Percentiles rank a stretch among this genome's conserved stretches.
Conservation (phyloP, 768 basidiomycete genomes). For the Tremella yokohamensis region DNA sequence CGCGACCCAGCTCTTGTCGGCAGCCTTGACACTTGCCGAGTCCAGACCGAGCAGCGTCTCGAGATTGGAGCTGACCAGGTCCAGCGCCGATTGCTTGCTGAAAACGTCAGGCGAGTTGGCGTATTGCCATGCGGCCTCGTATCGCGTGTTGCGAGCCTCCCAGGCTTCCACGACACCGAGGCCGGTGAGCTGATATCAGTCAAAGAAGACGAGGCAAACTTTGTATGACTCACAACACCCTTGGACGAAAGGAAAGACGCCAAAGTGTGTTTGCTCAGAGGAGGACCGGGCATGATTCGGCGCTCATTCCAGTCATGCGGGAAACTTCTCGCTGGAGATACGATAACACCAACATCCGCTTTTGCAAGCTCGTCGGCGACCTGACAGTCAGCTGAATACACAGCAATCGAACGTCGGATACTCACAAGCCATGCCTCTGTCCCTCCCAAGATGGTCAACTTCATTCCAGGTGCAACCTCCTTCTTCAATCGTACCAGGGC, state of each 20-base stretch:
- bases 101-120: slow-evolving; percentile 54
- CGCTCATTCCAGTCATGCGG: slow-evolving; percentile 67
- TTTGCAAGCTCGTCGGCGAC: slow-evolving; percentile 67
- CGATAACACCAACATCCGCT: slow-evolving; percentile 67
- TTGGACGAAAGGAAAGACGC: slow-evolving; percentile 63
- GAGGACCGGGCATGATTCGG: slow-evolving; percentile 67
- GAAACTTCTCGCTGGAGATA: slow-evolving; percentile 66
- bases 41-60: slow-evolving; percentile 57
- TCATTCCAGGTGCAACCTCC: slow-evolving; percentile 58
- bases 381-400: slow-evolving; percentile 26
- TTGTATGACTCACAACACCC: slow-evolving; percentile 65
- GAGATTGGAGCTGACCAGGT: slow-evolving; percentile 59
- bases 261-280: slow-evolving; percentile 62
- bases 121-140: slow-evolving; percentile 76
- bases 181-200: slow-evolving; percentile 36
- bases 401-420: not conserved
- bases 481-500: slow-evolving; percentile 63
- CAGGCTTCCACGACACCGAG: slow-evolving; percentile 62
- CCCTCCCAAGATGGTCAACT: slow-evolving; percentile 52
- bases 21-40: slow-evolving; percentile 10
- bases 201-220: not conserved
- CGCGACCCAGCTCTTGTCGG: slow-evolving; percentile 42
- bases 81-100: slow-evolving; percentile 56
- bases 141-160: slow-evolving; percentile 70
- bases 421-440: slow-evolving; percentile 49